Base-by-base conservation (phyloP, 257 asterid species). In the Solanum boliviense region DNA sequence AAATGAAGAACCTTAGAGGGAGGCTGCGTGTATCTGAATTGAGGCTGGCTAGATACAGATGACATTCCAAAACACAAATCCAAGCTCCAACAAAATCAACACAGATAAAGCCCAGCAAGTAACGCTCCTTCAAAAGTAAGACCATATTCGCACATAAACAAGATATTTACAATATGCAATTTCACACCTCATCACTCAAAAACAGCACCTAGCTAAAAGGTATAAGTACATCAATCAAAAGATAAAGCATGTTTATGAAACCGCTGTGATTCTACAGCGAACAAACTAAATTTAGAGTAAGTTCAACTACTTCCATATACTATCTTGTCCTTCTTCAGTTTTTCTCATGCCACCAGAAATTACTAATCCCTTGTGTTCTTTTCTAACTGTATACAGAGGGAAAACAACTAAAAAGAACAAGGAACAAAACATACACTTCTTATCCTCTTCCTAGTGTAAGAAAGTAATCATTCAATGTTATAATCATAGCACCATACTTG, bases 1-100 rank as follows among this genome's bases (percentile, higher is more conserved):
- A 97, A 92, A 88, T 97, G 99, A 29, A 97, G 98, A 91, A 97
- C 99, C 93, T 96, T 97, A 38, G 99, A 97, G 10, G 99, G 99
- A 32, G 98, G 96, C 89, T 97, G 99, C 0, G 99, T 96, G 91
- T 95, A 96, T 81, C 98, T 96, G 84, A 97, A 97, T 91, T 97
- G 99, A 46, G 96, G 99, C 93, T 97, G 99, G 90, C 94, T 95
- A 84, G 99, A 96, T 39, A 94, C 98, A 18, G 99, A 97, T 70
- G 99, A 91, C 99, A 96, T 97, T 84, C 90, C 88, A 48, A 90
- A 88, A 93, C 86, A 91, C 60, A 73, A 74, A 86, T 83, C 85
- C 92, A 78, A 91, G 72, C 92, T 90, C 87, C 88, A 89, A 70
- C 13, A 15, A 82, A 87, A 67, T 46, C 25, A 79, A 79, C 85